Conservation (phyloP, 306 rosid genomes). For the Malus fusca region DNA sequence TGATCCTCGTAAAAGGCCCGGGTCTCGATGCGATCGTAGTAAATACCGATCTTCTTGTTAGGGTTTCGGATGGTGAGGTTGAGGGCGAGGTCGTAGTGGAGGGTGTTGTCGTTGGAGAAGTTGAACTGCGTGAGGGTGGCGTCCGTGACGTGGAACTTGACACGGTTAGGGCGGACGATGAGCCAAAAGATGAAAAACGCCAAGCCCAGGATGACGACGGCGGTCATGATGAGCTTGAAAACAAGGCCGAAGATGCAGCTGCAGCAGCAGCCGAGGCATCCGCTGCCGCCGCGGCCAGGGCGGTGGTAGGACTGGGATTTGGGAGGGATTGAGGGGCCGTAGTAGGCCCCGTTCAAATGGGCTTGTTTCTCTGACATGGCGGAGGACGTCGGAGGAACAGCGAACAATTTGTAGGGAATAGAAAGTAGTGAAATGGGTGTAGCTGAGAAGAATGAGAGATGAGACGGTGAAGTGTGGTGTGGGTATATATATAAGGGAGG, state of each 20-base stretch:
- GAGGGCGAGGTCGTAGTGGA: slow-evolving; percentile 20
- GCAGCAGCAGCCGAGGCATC: slow-evolving; percentile 21
- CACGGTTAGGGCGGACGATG: slow-evolving; percentile 40
- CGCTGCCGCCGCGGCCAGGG: slow-evolving; percentile 29
- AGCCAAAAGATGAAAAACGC: slow-evolving; percentile 36
- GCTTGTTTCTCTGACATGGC: slow-evolving; percentile 41
- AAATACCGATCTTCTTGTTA: slow-evolving; percentile 53
- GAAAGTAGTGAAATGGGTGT: not conserved
- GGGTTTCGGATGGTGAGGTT: slow-evolving; percentile 53
- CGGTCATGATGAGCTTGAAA: slow-evolving; percentile 28
- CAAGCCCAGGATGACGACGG: slow-evolving; percentile 22
- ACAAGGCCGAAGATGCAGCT: slow-evolving; percentile 35
- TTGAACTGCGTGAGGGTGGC: slow-evolving; percentile 53
- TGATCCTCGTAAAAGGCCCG: slow-evolving; percentile 33
- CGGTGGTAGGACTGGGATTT: slow-evolving; percentile 28
- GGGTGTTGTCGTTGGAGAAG: slow-evolving; percentile 22
- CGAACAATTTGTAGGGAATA: not conserved
- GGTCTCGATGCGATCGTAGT: slow-evolving; percentile 61
- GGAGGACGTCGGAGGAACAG: not conserved
- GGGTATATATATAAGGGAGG: slow-evolving; percentile 5
- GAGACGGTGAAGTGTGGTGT: not conserved
- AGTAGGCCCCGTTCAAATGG: slow-evolving; percentile 67
- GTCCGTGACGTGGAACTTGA: slow-evolving; percentile 41
- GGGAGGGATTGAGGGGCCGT: slow-evolving; percentile 79
- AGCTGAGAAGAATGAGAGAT: not conserved